These are phyloP conservation scores for Entrophospora sp. DNA, from an alignment of 192 early-diverging fungal species.

Conservation along the genomic window DNA sequence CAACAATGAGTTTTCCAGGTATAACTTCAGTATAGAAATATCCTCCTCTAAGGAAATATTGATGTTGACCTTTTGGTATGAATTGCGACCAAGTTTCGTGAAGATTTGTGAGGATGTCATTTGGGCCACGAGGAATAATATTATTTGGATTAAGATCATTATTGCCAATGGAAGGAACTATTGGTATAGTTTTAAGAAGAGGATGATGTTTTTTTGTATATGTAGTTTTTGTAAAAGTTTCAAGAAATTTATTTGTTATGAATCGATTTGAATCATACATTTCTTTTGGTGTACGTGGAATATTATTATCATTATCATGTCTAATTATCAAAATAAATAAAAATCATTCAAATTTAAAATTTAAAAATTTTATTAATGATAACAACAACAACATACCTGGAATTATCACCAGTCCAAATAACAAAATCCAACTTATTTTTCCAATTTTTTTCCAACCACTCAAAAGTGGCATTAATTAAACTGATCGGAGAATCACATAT, in stretches of 20 bases:
- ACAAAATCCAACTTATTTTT: slow-evolving; percentile 59
- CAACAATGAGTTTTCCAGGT: slow-evolving; percentile 40
- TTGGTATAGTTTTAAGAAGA: slow-evolving; percentile 32
- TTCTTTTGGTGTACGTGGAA: slow-evolving; percentile 54
- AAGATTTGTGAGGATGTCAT: slow-evolving; percentile 38
- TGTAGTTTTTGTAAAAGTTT: slow-evolving; percentile 36
- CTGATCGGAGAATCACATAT: slow-evolving; percentile 57
- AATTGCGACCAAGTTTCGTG: slow-evolving; percentile 48
- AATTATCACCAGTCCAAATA: slow-evolving; percentile 71
- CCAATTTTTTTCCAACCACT: slow-evolving; percentile 44
- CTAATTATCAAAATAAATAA: slow-evolving; percentile 25
- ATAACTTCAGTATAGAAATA: slow-evolving; percentile 55
- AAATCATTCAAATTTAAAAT: not conserved
- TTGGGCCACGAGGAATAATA: slow-evolving; percentile 41
- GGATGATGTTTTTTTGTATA: slow-evolving; percentile 2
- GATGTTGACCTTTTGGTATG: slow-evolving; percentile 51
- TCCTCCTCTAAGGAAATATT: slow-evolving; percentile 55
- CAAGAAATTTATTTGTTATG: slow-evolving; percentile 34
- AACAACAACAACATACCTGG: slow-evolving; percentile 32
- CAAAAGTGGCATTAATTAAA: slow-evolving; percentile 51
- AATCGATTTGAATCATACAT: slow-evolving; percentile 47
- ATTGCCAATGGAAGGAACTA: slow-evolving; percentile 50
- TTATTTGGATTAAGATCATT: slow-evolving; percentile 71
- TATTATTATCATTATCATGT: slow-evolving; percentile 58
- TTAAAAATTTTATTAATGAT: not conserved